phyloP scores from a whole-genome alignment of 331 rosid genomes.

The Arachis monticola region DNA sequence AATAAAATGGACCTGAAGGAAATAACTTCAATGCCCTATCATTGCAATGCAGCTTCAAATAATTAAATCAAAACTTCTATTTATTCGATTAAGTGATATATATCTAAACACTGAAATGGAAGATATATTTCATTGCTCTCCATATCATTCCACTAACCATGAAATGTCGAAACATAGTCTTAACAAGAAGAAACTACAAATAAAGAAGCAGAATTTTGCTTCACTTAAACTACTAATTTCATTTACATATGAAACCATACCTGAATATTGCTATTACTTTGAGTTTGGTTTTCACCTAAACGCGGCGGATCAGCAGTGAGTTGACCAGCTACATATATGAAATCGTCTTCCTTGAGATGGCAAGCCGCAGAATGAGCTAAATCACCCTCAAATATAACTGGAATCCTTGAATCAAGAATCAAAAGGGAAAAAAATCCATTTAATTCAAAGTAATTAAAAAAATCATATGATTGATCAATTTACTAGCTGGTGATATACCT shows the following conservation, averaged over 20 bases:
- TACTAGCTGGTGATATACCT: no score
- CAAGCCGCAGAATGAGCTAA: conserved; percentile 60
- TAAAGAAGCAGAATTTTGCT: not conserved
- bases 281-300: conserved; percentile 16
- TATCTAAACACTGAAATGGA: not conserved
- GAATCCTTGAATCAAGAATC: conserved; percentile 44
- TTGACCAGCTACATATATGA: conserved; percentile 58
- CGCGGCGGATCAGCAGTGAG: conserved; percentile 47
- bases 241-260: conserved; percentile 16
- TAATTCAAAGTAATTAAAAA: not conserved
- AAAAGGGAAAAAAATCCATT: not conserved
- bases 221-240: not conserved
- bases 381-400: conserved; percentile 65
- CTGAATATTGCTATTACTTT: conserved; percentile 43
- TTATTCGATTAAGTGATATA: not conserved
- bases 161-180: not conserved
- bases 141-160: not conserved
- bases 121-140: not conserved
- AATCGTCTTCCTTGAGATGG: conserved; percentile 61
- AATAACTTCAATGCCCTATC: not conserved
- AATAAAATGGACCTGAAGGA: no score
- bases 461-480: not conserved
- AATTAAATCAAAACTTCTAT: not conserved
- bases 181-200: no score
- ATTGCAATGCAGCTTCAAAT: not conserved